Evolutionary conservation across 2,329 filamentous ascomycete genomes (phyloP).

Genomic region (Fusarium xyrophilum): DNA sequence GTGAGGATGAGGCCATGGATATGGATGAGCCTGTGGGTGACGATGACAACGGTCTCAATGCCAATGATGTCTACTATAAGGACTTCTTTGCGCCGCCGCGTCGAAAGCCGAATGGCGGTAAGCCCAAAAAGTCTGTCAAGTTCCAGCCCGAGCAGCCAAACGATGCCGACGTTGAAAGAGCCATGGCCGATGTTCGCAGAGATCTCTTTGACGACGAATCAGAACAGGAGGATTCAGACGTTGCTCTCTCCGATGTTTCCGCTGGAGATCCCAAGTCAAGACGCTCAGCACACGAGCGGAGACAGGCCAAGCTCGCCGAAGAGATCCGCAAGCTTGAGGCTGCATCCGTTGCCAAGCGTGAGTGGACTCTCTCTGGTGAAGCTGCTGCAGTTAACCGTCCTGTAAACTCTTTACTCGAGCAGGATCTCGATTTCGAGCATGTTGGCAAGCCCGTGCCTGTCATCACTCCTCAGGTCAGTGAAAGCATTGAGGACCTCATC

Average conservation of each 20-base stretch:
- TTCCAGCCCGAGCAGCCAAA: slow-evolving; percentile 55
- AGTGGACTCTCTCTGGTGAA: slow-evolving; percentile 91
- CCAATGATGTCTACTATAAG: slow-evolving; percentile 87
- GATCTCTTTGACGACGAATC: slow-evolving; percentile 87
- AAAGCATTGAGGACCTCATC: slow-evolving; percentile 91
- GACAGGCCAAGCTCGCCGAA: slow-evolving; percentile 83
- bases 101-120: slow-evolving; percentile 67
- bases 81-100: slow-evolving; percentile 93
- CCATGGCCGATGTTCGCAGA: slow-evolving; percentile 85
- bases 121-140: slow-evolving; percentile 51
- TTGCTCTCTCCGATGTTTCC: slow-evolving; percentile 69
- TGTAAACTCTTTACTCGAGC: slow-evolving; percentile 88
- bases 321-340: slow-evolving; percentile 93
- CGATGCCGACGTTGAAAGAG: slow-evolving; percentile 75
- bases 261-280: slow-evolving; percentile 75
- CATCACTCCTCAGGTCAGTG: slow-evolving; percentile 88
- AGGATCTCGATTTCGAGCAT: slow-evolving; percentile 95
- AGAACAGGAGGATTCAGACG: slow-evolving; percentile 69
- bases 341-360: slow-evolving; percentile 84
- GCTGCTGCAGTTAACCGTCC: slow-evolving; percentile 82
- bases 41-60: slow-evolving; percentile 70
- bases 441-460: slow-evolving; percentile 94
- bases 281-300: slow-evolving; percentile 83
- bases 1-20: slow-evolving; percentile 67
- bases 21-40: slow-evolving; percentile 59